Conservation (phyloP, 441 rosid genomes). For the Corymbia citriodora region DNA sequence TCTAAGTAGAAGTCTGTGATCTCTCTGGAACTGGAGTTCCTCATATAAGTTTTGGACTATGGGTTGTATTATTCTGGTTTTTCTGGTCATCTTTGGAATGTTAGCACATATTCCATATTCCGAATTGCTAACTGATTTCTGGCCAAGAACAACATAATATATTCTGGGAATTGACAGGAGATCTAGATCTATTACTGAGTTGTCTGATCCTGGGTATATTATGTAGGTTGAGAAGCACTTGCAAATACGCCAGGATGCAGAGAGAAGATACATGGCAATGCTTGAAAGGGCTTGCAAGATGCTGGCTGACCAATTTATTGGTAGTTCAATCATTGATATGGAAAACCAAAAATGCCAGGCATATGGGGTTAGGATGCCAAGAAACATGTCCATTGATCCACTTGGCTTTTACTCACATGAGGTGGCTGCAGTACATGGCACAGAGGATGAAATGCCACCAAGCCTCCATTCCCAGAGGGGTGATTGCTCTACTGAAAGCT, state of each 20-base stretch:
- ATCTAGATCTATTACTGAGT: not conserved
- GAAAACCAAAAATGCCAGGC: slow-evolving; percentile 22
- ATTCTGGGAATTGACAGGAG: not conserved
- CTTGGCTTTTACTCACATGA: slow-evolving; percentile 32
- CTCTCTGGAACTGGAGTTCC: not conserved
- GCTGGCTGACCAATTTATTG: slow-evolving; percentile 55
- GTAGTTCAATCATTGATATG: slow-evolving; percentile 19
- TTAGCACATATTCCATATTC: not conserved
- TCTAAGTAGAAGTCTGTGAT: not conserved
- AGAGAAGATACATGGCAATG: slow-evolving; percentile 51
- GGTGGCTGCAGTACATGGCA: slow-evolving; percentile 17
- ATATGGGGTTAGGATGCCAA: slow-evolving; percentile 20
- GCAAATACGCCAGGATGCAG: slow-evolving; percentile 58
- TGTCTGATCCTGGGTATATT: slow-evolving; percentile 7
- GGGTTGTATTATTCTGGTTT: not conserved
- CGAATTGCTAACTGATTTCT: not conserved
- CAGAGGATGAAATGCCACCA: slow-evolving; percentile 23
- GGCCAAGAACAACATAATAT: not conserved
- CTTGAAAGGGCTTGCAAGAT: slow-evolving; percentile 67
- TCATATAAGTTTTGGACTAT: not conserved
- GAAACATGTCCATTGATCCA: slow-evolving; percentile 24
- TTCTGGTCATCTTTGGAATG: not conserved
- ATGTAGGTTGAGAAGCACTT: slow-evolving; percentile 58
- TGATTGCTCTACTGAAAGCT: slow-evolving; percentile 67
- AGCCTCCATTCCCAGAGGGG: slow-evolving; percentile 43